These are phyloP conservation scores for Solanum sparsipilum DNA, from an alignment of 257 asterid genomes.

Conservation along the genomic window DNA sequence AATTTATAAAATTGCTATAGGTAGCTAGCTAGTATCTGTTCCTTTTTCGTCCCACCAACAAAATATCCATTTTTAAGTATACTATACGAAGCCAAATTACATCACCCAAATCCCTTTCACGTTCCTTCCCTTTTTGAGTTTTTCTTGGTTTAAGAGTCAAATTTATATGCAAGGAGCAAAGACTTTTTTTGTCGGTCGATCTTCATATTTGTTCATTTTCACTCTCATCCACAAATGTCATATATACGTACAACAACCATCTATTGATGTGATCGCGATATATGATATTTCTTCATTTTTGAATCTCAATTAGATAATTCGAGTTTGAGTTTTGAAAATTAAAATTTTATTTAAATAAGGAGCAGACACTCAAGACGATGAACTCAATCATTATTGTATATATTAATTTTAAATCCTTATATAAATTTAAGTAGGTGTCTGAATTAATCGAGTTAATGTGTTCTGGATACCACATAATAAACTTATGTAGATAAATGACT, in stretches of 20 bases:
- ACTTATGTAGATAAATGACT: not conserved
- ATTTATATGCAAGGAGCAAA: constrained; percentile 15
- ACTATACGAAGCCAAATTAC: not conserved
- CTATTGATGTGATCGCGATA: too few relatives aligned
- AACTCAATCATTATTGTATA: not conserved
- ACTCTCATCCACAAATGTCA: not conserved
- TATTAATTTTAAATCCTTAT: not conserved
- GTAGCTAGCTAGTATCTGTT: not conserved
- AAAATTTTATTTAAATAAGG: too few relatives aligned
- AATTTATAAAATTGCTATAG: not conserved
- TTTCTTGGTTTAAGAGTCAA: not conserved
- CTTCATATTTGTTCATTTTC: not conserved
- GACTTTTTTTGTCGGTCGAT: constrained; percentile 34
- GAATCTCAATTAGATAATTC: too few relatives aligned
- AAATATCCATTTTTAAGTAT: not conserved
- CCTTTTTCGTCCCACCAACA: not conserved
- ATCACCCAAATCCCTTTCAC: not conserved
- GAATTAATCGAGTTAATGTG: not conserved
- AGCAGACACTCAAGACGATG: not conserved
- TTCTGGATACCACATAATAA: not conserved
- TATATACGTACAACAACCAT: not conserved
- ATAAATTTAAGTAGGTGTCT: not conserved
- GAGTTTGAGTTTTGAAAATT: too few relatives aligned
- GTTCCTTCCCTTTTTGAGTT: not conserved
- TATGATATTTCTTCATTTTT: too few relatives aligned